A percentile compares a stretch with the other conserved stretches of the same genome.
Conservation (phyloP, 768 basidiomycete genomes). For the Psilocybe cubensis region DNA sequence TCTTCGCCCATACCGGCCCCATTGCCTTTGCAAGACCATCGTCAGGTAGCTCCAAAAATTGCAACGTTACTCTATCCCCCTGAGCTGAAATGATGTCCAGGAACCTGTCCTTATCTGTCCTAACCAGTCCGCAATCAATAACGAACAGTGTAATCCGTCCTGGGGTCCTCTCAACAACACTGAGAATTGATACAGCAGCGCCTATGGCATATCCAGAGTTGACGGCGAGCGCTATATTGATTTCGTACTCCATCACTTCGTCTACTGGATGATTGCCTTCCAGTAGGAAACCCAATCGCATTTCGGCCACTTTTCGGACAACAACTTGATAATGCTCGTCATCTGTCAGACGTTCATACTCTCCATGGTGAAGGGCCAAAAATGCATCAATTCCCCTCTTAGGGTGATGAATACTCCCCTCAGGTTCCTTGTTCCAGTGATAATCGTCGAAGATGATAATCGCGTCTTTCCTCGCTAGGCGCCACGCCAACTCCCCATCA, state of each 20-base stretch:
- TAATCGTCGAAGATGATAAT: conserved; percentile 65
- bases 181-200: conserved; percentile 50
- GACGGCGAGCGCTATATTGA: conserved; percentile 48
- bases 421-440: conserved; percentile 51
- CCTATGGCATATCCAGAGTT: conserved; percentile 50
- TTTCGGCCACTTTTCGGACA: conserved; percentile 50
- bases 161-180: conserved; percentile 36
- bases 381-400: conserved; percentile 61
- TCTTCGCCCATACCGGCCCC: conserved; percentile 50
- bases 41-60: conserved; percentile 42
- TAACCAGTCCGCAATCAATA: conserved; percentile 47
- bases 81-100: conserved; percentile 26
- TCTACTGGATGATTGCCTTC: conserved; percentile 14
- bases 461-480: conserved; percentile 52
- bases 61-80: conserved; percentile 37
- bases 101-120: conserved; percentile 36
- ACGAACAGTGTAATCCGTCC: conserved; percentile 52
- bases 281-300: conserved; percentile 54
- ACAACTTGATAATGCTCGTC: conserved; percentile 51
- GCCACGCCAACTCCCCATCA: conserved; percentile 64
- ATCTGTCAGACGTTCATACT: conserved; percentile 46
- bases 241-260: conserved; percentile 43
- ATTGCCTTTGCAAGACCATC: conserved; percentile 27
- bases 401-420: conserved; percentile 55
- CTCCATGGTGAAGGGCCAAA: conserved; percentile 49